phyloP scores from a whole-genome alignment of 139 green algal genomes.

The Limnomonas spitsbergensis region DNA sequence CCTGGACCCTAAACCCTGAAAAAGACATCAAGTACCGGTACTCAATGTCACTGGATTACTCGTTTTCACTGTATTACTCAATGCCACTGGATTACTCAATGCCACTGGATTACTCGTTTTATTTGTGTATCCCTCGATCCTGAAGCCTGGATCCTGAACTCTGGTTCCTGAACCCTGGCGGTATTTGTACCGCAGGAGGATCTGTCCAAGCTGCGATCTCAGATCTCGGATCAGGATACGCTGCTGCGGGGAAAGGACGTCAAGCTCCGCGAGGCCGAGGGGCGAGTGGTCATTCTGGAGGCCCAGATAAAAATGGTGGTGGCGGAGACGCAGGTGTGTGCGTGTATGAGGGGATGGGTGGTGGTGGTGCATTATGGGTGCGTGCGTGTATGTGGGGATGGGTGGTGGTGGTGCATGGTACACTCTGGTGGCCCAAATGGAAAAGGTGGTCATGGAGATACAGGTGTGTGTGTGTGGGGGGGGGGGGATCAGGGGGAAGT shows the following conservation, averaged over 20 bases:
- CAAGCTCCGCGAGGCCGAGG: conserved; percentile 9
- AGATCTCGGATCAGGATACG: neutral
- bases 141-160: neutral
- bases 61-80: too few species aligned
- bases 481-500: too few species aligned
- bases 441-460: too few species aligned
- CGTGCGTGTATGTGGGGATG: neutral
- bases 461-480: too few species aligned
- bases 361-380: neutral
- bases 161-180: neutral
- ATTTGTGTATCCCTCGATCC: too few species aligned
- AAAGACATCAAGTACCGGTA: too few species aligned
- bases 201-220: neutral
- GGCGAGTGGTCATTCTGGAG: neutral
- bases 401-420: neutral
- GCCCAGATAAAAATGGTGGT: neutral
- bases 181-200: neutral
- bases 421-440: too few species aligned
- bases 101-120: too few species aligned
- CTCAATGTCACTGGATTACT: too few species aligned
- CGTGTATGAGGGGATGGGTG: neutral
- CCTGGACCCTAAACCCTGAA: too few species aligned
- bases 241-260: neutral
- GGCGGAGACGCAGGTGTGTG: conserved; percentile 1
- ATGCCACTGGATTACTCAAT: too few species aligned